These are phyloP conservation scores for Solanum habrochaites DNA, from an alignment of 257 asterid species.

Conservation along the genomic window DNA sequence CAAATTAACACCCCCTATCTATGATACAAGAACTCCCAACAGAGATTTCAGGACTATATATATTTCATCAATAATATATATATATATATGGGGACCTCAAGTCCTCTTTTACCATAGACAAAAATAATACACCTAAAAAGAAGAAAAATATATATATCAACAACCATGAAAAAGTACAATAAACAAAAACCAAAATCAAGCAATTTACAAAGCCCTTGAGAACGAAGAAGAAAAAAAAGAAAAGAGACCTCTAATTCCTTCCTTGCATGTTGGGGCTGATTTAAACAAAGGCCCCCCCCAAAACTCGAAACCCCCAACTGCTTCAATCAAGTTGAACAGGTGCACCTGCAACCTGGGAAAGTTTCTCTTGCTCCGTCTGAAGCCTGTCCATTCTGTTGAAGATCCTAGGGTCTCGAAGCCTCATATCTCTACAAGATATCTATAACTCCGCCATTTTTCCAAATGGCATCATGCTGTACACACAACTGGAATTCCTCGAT, in stretches of 20 bases:
- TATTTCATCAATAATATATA: constrained; percentile 32
- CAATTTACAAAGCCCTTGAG: constrained; percentile 17
- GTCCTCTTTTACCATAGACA: constrained; percentile 16
- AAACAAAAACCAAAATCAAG: constrained; percentile 10
- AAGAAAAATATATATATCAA: background rate
- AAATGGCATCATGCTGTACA: constrained; percentile 49
- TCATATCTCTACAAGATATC: constrained; percentile 13
- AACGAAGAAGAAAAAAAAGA: constrained; percentile 15
- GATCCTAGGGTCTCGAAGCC: constrained; percentile 7
- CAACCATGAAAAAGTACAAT: background rate
- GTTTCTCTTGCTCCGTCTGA: constrained; percentile 5
- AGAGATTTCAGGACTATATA: constrained; percentile 1
- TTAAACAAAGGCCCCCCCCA: constrained; percentile 33
- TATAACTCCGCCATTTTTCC: constrained; percentile 17
- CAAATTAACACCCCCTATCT: constrained; percentile 40
- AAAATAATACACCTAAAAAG: constrained; percentile 30
- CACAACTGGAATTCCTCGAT: constrained; percentile 44
- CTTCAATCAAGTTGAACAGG: constrained; percentile 4
- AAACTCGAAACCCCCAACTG: constrained; percentile 11
- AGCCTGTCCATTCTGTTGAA: constrained; percentile 1
- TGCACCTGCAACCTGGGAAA: background rate
- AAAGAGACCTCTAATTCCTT: constrained; percentile 7
- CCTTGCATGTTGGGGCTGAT: constrained; percentile 27
- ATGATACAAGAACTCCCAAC: constrained; percentile 28
- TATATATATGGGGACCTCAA: constrained; percentile 20